Base-by-base conservation (phyloP, 148 eudicot genomes). In the Agrostemma githago region DNA sequence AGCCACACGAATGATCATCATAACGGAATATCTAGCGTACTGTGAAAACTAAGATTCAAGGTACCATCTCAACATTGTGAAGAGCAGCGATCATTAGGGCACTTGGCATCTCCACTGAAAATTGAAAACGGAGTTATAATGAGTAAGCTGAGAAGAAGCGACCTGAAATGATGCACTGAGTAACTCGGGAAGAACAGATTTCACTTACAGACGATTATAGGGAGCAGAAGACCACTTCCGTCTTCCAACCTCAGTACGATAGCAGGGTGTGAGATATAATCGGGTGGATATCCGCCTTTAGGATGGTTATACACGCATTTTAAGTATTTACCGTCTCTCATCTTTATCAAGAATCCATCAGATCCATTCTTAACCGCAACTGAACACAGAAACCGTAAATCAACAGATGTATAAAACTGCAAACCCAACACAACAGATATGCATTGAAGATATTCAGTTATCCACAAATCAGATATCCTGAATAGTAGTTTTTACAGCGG, bases 201-300 rank as follows among this genome's bases (percentile, higher is more conserved):
- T 70, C 34, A 82, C 97, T 48, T 86, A 95, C 99, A 86, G 78
- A 92, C 99, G 79, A 92, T 89, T 51, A 95, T 90, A 5, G 99
- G 99, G 41, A 95, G 92, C 61, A 95, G 84, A 69, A 95, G 87
- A 68, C 90, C 94, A 6, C 92, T 88, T 76, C 89, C 99, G 74
- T 95, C 99, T 80, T 95, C 99, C 90, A 95, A 85, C 83, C 86
- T 92, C 71, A 92, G 76, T 15, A 95, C 99, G 64, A 95, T 92
- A 60, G 99, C 99, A 37, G 99, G 99, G 82, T 95, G 94, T 26
- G 97, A 90, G 75, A 90, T 84, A 79, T 90, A 92, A 80, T 95
- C 99, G 38, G 94, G 92, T 40, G 89, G 86, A 80, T 88, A 89
- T 4, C 86, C 94, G 51, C 89, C 83, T 75, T 86, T 90, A 38